These are phyloP conservation scores for Penicillium psychrosexuale DNA, from an alignment of 2,329 filamentous ascomycete genomes.

Conservation along the genomic window DNA sequence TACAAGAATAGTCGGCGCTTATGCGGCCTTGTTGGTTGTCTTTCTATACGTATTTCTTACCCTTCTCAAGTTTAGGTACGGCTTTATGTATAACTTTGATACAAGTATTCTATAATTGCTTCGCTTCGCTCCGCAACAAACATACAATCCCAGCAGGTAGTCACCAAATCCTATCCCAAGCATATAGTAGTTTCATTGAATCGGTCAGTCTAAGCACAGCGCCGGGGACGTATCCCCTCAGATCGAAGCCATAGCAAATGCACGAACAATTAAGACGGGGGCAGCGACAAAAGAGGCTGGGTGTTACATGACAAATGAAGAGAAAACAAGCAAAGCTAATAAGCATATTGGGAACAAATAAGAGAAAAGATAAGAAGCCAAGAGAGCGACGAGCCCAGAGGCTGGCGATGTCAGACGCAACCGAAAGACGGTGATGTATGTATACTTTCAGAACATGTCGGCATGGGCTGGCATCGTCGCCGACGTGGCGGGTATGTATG, in stretches of 20 bases:
- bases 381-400: neutral
- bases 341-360: neutral
- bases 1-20: no score
- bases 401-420: neutral
- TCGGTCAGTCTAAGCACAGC: slow-evolving; percentile 2
- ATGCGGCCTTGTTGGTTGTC: no score
- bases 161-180: neutral
- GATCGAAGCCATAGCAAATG: slow-evolving; percentile 2
- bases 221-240: slow-evolving; percentile 1
- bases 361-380: neutral
- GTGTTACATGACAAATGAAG: neutral
- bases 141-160: neutral
- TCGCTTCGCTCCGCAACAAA: no score
- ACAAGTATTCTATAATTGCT: no score
- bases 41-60: no score
- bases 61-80: no score
- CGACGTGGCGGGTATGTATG: slow-evolving; percentile 15
- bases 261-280: neutral
- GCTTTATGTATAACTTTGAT: no score
- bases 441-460: neutral
- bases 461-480: neutral
- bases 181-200: neutral
- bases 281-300: neutral
- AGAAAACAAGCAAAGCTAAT: slow-evolving; percentile 1
- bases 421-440: neutral